These are phyloP conservation scores for Aspergillus costaricaensis DNA, from an alignment of 2,329 filamentous ascomycete species.

Conservation along the genomic window DNA sequence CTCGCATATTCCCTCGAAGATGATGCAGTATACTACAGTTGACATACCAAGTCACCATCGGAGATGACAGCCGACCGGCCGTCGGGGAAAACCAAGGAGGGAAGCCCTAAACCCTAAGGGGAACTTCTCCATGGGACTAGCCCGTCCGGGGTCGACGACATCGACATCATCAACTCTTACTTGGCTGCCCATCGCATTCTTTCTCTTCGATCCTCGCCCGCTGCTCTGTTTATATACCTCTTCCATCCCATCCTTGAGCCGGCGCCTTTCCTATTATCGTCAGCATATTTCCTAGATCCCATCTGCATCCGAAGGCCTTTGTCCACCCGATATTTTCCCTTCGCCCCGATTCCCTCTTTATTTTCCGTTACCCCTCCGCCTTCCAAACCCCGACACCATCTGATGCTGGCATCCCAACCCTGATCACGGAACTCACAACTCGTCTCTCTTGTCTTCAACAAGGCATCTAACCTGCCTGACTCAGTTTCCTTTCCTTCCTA, in stretches of 20 bases:
- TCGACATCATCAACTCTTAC: constrained; percentile 19
- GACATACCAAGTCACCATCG: neutral
- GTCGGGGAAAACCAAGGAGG: neutral
- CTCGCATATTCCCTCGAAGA: too few relatives aligned
- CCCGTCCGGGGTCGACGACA: constrained; percentile 17
- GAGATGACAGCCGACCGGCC: constrained; percentile 8
- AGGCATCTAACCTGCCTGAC: constrained; percentile 12
- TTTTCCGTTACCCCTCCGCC: constrained; percentile 17
- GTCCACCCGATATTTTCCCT: neutral
- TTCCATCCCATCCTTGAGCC: neutral
- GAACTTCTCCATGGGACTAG: constrained; percentile 3
- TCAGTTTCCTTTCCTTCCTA: constrained; percentile 9
- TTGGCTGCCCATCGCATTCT: constrained; percentile 8
- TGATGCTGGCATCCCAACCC: constrained; percentile 27
- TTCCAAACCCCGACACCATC: constrained; percentile 18
- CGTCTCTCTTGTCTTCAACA: constrained; percentile 9
- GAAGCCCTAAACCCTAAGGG: constrained; percentile 29
- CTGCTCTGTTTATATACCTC: neutral
- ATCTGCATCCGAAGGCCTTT: neutral
- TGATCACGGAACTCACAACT: neutral
- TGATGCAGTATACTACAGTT: too few relatives aligned
- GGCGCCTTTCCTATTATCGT: neutral
- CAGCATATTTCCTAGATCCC: neutral
- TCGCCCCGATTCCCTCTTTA: neutral
- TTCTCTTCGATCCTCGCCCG: neutral